phyloP scores from a whole-genome alignment of 139 green algal species.

The Auxenochlorella pyrenoidosa region DNA sequence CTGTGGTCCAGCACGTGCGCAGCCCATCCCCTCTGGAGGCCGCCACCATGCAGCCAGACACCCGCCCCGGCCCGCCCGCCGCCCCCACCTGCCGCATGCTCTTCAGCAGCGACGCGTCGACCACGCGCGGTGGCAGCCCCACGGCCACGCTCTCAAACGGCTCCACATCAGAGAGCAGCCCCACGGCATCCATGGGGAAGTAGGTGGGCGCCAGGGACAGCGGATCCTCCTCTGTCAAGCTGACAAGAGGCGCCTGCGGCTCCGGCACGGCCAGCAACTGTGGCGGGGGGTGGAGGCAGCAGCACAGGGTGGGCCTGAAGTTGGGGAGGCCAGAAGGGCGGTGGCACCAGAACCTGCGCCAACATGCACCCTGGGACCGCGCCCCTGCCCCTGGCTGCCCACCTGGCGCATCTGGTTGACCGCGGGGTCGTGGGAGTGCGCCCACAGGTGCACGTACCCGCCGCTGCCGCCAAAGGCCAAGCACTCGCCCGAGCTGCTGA shows the following conservation, averaged over 20 bases:
- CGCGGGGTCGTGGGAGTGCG: slow-evolving; percentile 10
- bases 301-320: neutral
- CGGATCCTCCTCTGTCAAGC: slow-evolving; percentile 31
- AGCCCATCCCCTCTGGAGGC: too few species aligned
- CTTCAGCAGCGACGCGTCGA: slow-evolving; percentile 66
- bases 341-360: neutral
- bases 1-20: too few species aligned
- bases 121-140: slow-evolving; percentile 68
- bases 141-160: slow-evolving; percentile 49
- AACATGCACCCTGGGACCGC: neutral
- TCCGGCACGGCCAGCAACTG: slow-evolving; percentile 30
- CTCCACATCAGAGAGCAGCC: slow-evolving; percentile 66
- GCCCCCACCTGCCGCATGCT: slow-evolving; percentile 63
- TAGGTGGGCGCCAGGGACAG: slow-evolving; percentile 33
- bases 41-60: too few species aligned
- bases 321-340: neutral
- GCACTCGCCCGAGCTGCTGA: slow-evolving; percentile 70
- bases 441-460: slow-evolving; percentile 89
- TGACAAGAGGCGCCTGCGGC: slow-evolving; percentile 6
- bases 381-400: too few species aligned
- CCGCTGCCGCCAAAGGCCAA: slow-evolving; percentile 76
- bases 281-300: neutral
- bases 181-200: slow-evolving; percentile 28
- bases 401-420: slow-evolving; percentile 25
- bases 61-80: too few species aligned